These are phyloP conservation scores for Clarireedia homoeocarpa DNA, from an alignment of 2,329 filamentous ascomycete genomes.

Conservation along the genomic window DNA sequence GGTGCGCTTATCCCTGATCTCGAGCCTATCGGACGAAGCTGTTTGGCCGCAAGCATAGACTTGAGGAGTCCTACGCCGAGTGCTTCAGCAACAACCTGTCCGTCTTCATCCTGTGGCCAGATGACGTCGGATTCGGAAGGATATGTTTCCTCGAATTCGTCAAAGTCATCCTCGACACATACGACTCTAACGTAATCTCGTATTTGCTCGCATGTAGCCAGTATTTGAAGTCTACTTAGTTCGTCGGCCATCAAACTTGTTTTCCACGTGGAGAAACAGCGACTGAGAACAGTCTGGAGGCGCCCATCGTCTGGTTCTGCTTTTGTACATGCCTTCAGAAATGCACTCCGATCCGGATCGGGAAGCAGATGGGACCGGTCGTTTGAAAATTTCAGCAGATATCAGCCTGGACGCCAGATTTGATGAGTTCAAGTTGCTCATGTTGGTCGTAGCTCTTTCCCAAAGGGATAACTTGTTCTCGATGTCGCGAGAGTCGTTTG, in stretches of 20 bases:
- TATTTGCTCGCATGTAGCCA: constrained; percentile 8
- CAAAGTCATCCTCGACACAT: constrained; percentile 8
- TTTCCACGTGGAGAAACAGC: constrained; percentile 10
- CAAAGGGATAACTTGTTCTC: constrained; percentile 9
- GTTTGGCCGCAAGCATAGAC: constrained; percentile 9
- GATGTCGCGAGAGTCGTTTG: constrained; percentile 5
- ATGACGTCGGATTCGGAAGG: constrained; percentile 5
- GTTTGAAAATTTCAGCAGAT: constrained; percentile 8
- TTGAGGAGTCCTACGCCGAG: constrained; percentile 10
- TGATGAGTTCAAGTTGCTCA: constrained; percentile 9
- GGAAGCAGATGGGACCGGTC: constrained; percentile 10
- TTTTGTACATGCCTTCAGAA: constrained; percentile 7
- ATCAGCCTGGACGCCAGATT: constrained; percentile 6
- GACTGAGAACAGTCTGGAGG: constrained; percentile 7
- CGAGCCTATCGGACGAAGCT: constrained; percentile 10
- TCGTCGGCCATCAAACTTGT: constrained; percentile 10
- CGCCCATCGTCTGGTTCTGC: constrained; percentile 7
- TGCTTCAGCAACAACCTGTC: constrained; percentile 8
- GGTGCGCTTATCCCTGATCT: constrained; percentile 10
- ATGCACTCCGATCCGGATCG: constrained; percentile 7
- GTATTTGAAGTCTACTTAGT: constrained; percentile 9
- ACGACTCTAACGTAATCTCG: constrained; percentile 9
- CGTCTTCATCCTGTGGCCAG: constrained; percentile 9
- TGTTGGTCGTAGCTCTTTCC: constrained; percentile 5
- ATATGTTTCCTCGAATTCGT: constrained; percentile 1